Base-by-base conservation (phyloP, 495 filamentous ascomycete species). In the Trichoderma reesei region DNA sequence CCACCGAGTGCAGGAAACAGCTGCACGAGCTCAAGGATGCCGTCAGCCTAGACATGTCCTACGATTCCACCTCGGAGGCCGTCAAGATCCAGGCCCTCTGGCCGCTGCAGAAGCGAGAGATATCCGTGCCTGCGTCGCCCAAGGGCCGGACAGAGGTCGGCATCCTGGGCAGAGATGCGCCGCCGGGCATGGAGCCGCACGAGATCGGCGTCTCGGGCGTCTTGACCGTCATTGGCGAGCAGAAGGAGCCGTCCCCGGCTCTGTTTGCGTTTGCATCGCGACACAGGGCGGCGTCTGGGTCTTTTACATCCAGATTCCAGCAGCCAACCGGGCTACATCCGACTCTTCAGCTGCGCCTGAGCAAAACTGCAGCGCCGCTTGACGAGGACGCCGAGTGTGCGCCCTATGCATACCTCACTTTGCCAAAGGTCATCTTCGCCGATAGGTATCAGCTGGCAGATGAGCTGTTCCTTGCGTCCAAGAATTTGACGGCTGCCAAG, bases 191-290 rank as follows among this genome's bases (percentile, higher is more conserved):
- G 56, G 87, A 90, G 64, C 72, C 81, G 0, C 84, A 90, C 71
- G 88, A 93, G 65, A 72, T 96, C 9, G 86, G 87, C 46, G 79
- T 97, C 56, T 88, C 86, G 7, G 94, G 94, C 6, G 81, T 90
- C 46, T 76, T 98, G 61, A 87, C 86, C 4, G 90, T 93, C 10
- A 76, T 97, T 1, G 91, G 90, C 56, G 80, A 89, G 69, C 86
- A 92, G 68, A 76, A 80, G 56, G 83, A 86, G 67, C 82, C 73
- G 42, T 77, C 86, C 39, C 83, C 87, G 41, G 89, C 89, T 0
- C 77, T 93, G 64, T 97, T 98, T 79, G 85, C 90, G n/a, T 96
- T 97, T 69, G 86, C 91, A 26, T 87, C 91, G 8, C 86, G 92
- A 0, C 94, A 98, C 71, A 76, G 73, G 16, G 88, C 94, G 66